phyloP scores from a whole-genome alignment of 352 stramenopile genomes.

The Phytopythium vexans region DNA sequence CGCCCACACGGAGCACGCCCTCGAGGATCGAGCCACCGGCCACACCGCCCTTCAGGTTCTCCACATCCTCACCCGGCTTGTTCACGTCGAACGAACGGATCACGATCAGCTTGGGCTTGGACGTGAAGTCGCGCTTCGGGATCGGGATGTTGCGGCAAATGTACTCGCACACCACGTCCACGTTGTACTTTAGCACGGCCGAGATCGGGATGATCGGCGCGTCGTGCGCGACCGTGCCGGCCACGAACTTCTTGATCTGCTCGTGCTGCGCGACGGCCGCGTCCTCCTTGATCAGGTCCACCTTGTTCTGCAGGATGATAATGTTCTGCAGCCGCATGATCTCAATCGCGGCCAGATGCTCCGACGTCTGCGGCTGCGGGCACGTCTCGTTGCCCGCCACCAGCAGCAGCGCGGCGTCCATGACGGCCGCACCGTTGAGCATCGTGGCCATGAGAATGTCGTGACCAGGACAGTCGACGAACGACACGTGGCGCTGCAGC shows the following conservation, averaged over 20 bases:
- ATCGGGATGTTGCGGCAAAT: conserved; percentile 99
- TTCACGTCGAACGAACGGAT: conserved; percentile 99
- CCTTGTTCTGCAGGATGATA: conserved; percentile 99
- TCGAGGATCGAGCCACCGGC: conserved; percentile 93
- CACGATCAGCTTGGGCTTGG: conserved; percentile 97
- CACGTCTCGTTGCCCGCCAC: conserved; percentile 98
- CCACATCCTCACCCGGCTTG: conserved; percentile 98
- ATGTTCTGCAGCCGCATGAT: conserved; percentile 99
- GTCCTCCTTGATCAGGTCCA: conserved; percentile 99
- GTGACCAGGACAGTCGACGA: conserved; percentile 99
- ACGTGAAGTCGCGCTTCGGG: conserved; percentile 98
- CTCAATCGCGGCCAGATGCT: conserved; percentile 99
- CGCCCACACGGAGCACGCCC: conserved; percentile 95
- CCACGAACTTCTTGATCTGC: conserved; percentile 92
- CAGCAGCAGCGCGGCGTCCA: conserved; percentile 99
- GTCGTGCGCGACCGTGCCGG: conserved; percentile 91
- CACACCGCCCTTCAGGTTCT: conserved; percentile 94
- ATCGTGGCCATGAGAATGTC: conserved; percentile 99
- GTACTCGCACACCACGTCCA: conserved; percentile 99
- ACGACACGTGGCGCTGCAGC: conserved; percentile 97
- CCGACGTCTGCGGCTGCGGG: conserved; percentile 99
- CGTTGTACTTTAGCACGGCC: conserved; percentile 99
- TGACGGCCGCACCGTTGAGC: conserved; percentile 99
- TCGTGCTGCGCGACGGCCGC: conserved; percentile 97
- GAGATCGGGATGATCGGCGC: conserved; percentile 99